Percentiles rank a stretch among this genome's conserved stretches.
Conservation (phyloP, 1,139 yeast genomes). For the Magnusiomyces ingens region DNA sequence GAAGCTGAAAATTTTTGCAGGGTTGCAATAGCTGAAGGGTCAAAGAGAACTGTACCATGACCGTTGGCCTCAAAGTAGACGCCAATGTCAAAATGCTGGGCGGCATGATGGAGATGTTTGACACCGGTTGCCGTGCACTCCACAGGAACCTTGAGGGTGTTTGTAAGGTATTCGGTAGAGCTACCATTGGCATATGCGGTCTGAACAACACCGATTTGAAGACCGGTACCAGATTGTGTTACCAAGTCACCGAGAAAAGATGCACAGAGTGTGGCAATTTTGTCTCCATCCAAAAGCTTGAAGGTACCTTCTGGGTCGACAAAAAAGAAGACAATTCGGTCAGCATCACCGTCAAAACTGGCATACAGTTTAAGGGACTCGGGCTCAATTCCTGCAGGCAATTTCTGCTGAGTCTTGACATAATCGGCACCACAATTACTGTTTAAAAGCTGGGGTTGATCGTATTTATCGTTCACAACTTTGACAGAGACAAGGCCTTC, state of each 20-base stretch:
- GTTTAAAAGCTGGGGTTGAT: constrained; percentile 56
- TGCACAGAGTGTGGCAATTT: constrained; percentile 80
- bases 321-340: constrained; percentile 83
- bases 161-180: constrained; percentile 65
- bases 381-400: constrained; percentile 55
- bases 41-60: constrained; percentile 93
- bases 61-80: constrained; percentile 98
- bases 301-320: constrained; percentile 45
- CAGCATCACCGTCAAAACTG: constrained; percentile 97
- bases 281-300: constrained; percentile 85
- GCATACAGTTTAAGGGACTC: constrained; percentile 49
- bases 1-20: constrained; percentile 29
- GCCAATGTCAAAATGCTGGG: constrained; percentile 79
- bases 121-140: constrained; percentile 94
- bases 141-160: constrained; percentile 65
- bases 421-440: constrained; percentile 90
- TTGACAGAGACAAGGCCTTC: constrained; percentile 37
- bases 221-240: constrained; percentile 30
- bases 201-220: constrained; percentile 78
- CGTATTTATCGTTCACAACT: constrained; percentile 56
- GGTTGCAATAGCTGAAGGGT: constrained; percentile 46
- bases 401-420: constrained; percentile 79
- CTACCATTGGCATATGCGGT: constrained; percentile 97
- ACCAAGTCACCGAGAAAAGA: constrained; percentile 54
- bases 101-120: constrained; percentile 87